A percentile compares a stretch with the other conserved stretches of the same genome.
Conservation (phyloP, 306 rosid genomes). For the Vigna reflexopilosa region DNA sequence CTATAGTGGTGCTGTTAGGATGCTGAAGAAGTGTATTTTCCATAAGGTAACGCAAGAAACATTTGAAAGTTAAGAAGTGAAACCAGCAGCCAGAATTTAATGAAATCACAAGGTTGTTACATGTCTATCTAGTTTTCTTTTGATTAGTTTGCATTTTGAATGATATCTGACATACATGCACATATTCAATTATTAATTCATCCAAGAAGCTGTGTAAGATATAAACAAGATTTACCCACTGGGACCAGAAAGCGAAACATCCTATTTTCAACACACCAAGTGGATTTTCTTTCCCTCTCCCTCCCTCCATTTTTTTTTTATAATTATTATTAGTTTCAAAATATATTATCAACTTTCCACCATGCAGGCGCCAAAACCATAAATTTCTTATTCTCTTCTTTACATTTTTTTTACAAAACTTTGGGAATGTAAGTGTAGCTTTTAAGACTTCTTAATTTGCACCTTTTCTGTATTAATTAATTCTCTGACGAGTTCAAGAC, state of each 20-base stretch:
- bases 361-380: no score
- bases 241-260: slow-evolving; percentile 40
- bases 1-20: no score
- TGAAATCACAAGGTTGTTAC: slow-evolving; percentile 52
- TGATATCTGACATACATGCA: slow-evolving; percentile 49
- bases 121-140: slow-evolving; percentile 44
- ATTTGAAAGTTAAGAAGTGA: slow-evolving; percentile 40
- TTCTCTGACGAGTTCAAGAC: no score
- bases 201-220: neutral
- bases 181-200: slow-evolving; percentile 39
- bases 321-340: no score
- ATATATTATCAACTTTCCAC: no score
- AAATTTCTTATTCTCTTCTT: no score
- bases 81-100: slow-evolving; percentile 45
- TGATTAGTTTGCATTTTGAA: slow-evolving; percentile 36
- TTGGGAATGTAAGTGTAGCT: no score
- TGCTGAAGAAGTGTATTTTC: no score
- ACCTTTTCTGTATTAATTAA: no score
- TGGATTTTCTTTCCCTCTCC: neutral
- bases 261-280: neutral
- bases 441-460: no score
- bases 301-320: neutral
- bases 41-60: neutral
- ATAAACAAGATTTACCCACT: neutral
- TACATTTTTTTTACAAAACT: no score